Conservation (phyloP, 192 early-diverging fungal species). For the Backusella tuberculispora region DNA sequence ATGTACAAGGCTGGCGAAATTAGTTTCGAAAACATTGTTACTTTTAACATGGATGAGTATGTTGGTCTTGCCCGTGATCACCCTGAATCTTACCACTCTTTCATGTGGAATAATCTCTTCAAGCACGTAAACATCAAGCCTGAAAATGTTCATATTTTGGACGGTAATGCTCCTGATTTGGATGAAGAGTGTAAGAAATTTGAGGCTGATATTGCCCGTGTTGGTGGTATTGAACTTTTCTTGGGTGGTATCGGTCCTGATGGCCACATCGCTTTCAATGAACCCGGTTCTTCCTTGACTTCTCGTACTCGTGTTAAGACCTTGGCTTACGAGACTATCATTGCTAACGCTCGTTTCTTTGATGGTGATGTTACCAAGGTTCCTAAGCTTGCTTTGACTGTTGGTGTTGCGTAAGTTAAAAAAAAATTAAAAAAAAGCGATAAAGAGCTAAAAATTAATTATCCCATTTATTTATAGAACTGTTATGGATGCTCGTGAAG, state of each 20-base stretch:
- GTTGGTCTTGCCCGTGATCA: slow-evolving; percentile 52
- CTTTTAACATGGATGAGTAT: slow-evolving; percentile 91
- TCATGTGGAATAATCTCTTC: slow-evolving; percentile 90
- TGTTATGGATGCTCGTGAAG: slow-evolving; percentile 85
- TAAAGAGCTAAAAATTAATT: neutral
- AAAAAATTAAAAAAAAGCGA: neutral
- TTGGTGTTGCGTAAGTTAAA: slow-evolving; percentile 69
- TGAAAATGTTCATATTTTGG: slow-evolving; percentile 82
- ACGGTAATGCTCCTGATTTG: slow-evolving; percentile 81
- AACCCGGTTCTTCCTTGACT: slow-evolving; percentile 81
- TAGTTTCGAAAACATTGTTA: slow-evolving; percentile 65
- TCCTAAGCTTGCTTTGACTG: slow-evolving; percentile 82
- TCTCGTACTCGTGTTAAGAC: slow-evolving; percentile 86
- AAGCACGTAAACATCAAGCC: slow-evolving; percentile 82
- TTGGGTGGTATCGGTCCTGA: slow-evolving; percentile 89
- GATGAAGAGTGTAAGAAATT: slow-evolving; percentile 77
- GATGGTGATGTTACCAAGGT: slow-evolving; percentile 80
- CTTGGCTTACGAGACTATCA: slow-evolving; percentile 83
- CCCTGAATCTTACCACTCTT: slow-evolving; percentile 86
- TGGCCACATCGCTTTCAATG: slow-evolving; percentile 91
- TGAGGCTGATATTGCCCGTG: slow-evolving; percentile 76
- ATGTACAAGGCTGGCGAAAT: slow-evolving; percentile 43
- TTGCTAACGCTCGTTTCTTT: slow-evolving; percentile 88
- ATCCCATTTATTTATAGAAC: slow-evolving; percentile 51
- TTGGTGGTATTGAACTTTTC: slow-evolving; percentile 87